phyloP scores from a whole-genome alignment of 2,329 filamentous ascomycete species.

The Hymenotorrendiella dingleyae region DNA sequence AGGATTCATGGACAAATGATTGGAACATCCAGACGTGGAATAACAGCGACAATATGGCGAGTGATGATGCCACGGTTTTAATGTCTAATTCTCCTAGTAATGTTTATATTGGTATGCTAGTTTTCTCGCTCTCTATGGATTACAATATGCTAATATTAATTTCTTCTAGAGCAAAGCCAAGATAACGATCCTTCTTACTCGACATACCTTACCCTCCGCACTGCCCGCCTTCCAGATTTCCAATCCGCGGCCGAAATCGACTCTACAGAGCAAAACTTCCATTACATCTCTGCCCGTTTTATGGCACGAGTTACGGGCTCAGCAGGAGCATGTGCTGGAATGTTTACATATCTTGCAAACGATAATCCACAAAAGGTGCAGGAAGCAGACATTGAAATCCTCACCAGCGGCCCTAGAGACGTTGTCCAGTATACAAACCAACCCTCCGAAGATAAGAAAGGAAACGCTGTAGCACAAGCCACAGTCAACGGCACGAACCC shows the following conservation, averaged over 20 bases:
- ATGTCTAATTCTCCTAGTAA: constrained; percentile 28
- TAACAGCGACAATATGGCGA: constrained; percentile 19
- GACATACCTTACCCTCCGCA: constrained; percentile 29
- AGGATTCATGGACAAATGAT: constrained; percentile 20
- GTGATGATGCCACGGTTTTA: constrained; percentile 17
- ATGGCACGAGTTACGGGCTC: constrained; percentile 25
- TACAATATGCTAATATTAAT: background rate
- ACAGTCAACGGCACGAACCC: constrained; percentile 23
- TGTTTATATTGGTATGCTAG: constrained; percentile 25
- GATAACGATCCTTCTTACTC: constrained; percentile 16
- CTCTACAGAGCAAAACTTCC: constrained; percentile 22
- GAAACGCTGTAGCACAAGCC: constrained; percentile 15
- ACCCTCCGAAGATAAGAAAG: constrained; percentile 20
- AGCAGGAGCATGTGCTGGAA: constrained; percentile 27
- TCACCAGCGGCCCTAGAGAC: constrained; percentile 23
- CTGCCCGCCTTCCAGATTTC: constrained; percentile 21
- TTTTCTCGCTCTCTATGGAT: background rate
- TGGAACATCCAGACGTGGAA: constrained; percentile 28
- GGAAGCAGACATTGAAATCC: constrained; percentile 31
- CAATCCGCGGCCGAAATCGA: constrained; percentile 29
- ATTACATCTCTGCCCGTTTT: constrained; percentile 26
- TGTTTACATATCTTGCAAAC: constrained; percentile 27
- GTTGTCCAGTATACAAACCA: constrained; percentile 29
- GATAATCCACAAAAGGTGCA: constrained; percentile 15
- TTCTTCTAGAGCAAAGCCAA: constrained; percentile 15